A percentile compares a stretch with the other conserved stretches of the same genome.
phyloP scores from a whole-genome alignment of 164 flowering plant genomes.

The Vitis cinerea region DNA sequence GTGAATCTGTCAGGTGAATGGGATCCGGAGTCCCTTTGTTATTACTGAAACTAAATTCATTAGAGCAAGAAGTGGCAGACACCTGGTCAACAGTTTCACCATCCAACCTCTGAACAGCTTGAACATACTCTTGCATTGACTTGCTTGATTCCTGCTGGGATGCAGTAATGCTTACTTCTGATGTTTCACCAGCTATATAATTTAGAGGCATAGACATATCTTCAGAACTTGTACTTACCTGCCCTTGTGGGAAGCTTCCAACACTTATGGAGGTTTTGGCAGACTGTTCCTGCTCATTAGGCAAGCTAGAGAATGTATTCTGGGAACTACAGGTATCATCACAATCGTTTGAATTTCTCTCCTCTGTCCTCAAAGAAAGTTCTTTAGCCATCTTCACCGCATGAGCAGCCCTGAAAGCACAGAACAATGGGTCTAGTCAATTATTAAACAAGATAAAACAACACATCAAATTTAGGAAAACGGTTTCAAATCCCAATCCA shows the following conservation, averaged over 20 bases:
- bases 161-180: conserved; percentile 20
- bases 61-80: conserved; percentile 49
- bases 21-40: conserved; percentile 28
- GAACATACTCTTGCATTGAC: conserved; percentile 27
- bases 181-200: conserved; percentile 25
- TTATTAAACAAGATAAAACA: not conserved
- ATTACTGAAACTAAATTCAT: conserved; percentile 33
- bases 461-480: not conserved
- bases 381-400: conserved; percentile 85
- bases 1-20: conserved; percentile 51
- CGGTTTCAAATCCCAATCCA: not conserved
- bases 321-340: conserved; percentile 85
- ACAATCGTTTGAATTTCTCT: conserved; percentile 63
- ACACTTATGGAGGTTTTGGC: conserved; percentile 68
- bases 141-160: conserved; percentile 33
- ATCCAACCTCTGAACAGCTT: conserved; percentile 32
- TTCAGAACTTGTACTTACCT: conserved; percentile 81
- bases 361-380: conserved; percentile 64
- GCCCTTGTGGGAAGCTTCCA: conserved; percentile 80
- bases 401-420: conserved; percentile 71
- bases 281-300: conserved; percentile 82
- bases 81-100: conserved; percentile 47
- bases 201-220: conserved; percentile 36
- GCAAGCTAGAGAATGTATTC: conserved; percentile 79
- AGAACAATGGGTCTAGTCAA: conserved; percentile 4